Conservation (phyloP, 2,329 filamentous ascomycete species). For the Sphaerulina vaccinii region DNA sequence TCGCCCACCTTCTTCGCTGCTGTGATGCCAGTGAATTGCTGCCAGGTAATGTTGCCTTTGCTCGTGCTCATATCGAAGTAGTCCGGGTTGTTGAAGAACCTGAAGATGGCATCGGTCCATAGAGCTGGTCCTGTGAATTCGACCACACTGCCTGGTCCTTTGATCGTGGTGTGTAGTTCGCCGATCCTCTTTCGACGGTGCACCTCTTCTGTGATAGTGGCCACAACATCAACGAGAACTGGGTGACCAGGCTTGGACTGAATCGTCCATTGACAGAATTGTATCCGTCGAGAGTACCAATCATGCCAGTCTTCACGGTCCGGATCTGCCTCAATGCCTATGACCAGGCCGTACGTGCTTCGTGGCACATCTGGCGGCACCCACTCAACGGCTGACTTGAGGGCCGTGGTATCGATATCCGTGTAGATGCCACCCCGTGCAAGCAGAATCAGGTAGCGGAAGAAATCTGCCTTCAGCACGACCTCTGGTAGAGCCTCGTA, state of each 20-base stretch:
- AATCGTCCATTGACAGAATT: constrained; percentile 99
- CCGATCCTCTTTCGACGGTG: constrained; percentile 69
- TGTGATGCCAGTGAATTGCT: constrained; percentile 86
- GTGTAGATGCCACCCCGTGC: constrained; percentile 77
- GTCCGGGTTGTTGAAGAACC: constrained; percentile 86
- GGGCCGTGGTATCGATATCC: constrained; percentile 80
- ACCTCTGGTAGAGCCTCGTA: constrained; percentile 50
- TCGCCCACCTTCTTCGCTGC: constrained; percentile 84
- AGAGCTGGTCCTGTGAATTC: constrained; percentile 92
- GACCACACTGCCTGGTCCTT: constrained; percentile 62
- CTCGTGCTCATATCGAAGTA: constrained; percentile 79
- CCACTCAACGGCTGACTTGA: constrained; percentile 84
- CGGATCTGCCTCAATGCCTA: constrained; percentile 95
- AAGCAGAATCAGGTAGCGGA: constrained; percentile 69
- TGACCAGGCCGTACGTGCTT: constrained; percentile 76
- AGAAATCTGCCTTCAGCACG: constrained; percentile 63
- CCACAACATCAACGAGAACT: constrained; percentile 80
- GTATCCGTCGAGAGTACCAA: constrained; percentile 94
- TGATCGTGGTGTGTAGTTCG: constrained; percentile 58
- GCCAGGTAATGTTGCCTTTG: constrained; percentile 74
- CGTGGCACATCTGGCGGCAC: constrained; percentile 75
- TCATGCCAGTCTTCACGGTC: constrained; percentile 88
- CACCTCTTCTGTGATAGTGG: constrained; percentile 79
- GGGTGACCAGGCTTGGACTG: constrained; percentile 94
- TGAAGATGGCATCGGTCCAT: constrained; percentile 91